These are phyloP conservation scores for Byssothecium circinans DNA, from an alignment of 2,329 filamentous ascomycete genomes.

Conservation along the genomic window DNA sequence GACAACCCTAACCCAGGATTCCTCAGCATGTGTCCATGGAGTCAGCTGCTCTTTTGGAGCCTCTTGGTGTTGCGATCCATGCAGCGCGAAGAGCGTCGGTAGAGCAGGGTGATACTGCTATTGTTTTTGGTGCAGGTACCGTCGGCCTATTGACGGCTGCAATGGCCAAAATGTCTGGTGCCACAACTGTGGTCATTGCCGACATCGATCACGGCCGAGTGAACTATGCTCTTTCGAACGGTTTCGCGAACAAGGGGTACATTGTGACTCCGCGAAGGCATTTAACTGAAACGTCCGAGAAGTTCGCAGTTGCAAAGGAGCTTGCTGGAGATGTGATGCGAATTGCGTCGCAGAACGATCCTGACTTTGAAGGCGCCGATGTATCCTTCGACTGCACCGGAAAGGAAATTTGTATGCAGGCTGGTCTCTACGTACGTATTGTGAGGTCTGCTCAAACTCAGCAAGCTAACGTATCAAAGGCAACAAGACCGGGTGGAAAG, in stretches of 20 bases:
- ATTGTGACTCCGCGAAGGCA: slow-evolving; percentile 32
- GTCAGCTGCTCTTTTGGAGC: slow-evolving; percentile 50
- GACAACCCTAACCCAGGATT: slow-evolving; percentile 39
- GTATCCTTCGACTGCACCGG: slow-evolving; percentile 48
- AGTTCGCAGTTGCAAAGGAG: slow-evolving; percentile 39
- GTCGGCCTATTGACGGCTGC: slow-evolving; percentile 45
- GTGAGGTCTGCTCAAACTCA: too few relatives aligned
- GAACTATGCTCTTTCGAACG: slow-evolving; percentile 43
- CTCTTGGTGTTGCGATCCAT: slow-evolving; percentile 83
- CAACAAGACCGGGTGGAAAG: slow-evolving; percentile 53
- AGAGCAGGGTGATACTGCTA: slow-evolving; percentile 72
- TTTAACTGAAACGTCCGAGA: slow-evolving; percentile 32
- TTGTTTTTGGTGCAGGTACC: slow-evolving; percentile 85
- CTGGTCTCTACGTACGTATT: slow-evolving; percentile 45
- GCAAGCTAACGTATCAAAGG: slow-evolving; percentile 30
- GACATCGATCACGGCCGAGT: slow-evolving; percentile 46
- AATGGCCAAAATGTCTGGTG: slow-evolving; percentile 46
- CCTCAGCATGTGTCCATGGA: slow-evolving; percentile 45
- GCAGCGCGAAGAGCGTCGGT: slow-evolving; percentile 74
- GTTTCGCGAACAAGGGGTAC: slow-evolving; percentile 45
- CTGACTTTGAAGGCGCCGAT: slow-evolving; percentile 44
- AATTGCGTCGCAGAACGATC: slow-evolving; percentile 40
- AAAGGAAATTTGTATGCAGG: slow-evolving; percentile 48
- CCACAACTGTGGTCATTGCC: slow-evolving; percentile 46
- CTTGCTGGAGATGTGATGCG: slow-evolving; percentile 40